Evolutionary conservation across 1,284 basidiomycete genomes (phyloP), one percentile per base, ranked within the genome.

Genomic region (Cryptococcus hybrid): DNA sequence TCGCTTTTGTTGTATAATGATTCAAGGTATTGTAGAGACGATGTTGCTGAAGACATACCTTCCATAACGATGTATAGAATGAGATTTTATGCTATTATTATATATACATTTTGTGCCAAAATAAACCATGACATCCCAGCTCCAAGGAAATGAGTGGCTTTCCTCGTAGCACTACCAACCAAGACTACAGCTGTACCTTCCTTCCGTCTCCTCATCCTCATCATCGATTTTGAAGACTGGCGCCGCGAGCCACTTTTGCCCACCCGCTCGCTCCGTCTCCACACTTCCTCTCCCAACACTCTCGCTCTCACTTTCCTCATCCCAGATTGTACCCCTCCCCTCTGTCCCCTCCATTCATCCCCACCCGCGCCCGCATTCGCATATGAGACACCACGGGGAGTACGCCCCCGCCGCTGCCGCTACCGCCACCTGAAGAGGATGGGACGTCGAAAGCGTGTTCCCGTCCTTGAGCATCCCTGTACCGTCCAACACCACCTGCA

Each of bases 391-490:
- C 30, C 30, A 30, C 30, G 30, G 30, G 30, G 30, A 30, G 30
- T 30, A 30, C 37, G 47, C 52, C 36, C 47, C 53, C 45, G 13
- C 47, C 18, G 47, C 48, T 18, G 11, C 24, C 43, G 15, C 13
- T 18, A 30, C 30, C 43, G 7, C 35, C 18, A 7, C 13, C 42
- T 34, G 44, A 44, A 8, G 40, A 44, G 11, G 40, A 18, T 7
- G 49, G 13, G 11, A 12, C 47, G 24, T 46, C 47, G 56, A 76
- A 73, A 4, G 63, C 58, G 61, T 76, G 74, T 54, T 64, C 59
- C 39, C 73, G 52, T 1, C 74, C 74, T 60, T 71, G 71, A 12
- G 74, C 71, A 61, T 74, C 74, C 12, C 74, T 63, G 57, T 76
- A 76, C 6, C 61, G 62, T 8, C 61, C 57, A n/a, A 61, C 47